phyloP scores from a whole-genome alignment of 1,139 yeast species.

The Blastobotrys niveus region DNA sequence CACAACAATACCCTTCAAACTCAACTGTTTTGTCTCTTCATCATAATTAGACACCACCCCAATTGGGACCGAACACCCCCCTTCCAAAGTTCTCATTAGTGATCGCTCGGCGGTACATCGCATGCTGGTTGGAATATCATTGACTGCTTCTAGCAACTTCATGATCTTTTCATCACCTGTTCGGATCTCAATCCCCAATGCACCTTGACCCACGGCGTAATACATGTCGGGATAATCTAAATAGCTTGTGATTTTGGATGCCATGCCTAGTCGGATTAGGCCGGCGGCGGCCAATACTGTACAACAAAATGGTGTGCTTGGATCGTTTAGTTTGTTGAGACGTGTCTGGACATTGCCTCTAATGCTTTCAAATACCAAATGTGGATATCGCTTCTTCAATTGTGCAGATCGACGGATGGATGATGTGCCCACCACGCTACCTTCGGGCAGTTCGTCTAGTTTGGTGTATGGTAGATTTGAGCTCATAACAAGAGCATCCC shows the following conservation, averaged over 20 bases:
- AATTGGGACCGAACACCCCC: constrained; percentile 97
- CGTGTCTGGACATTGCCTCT: constrained; percentile 88
- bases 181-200: constrained; percentile 85
- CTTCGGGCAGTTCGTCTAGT: constrained; percentile 71
- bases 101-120: constrained; percentile 90
- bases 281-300: constrained; percentile 92
- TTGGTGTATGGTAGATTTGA: constrained; percentile 54
- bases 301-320: constrained; percentile 62
- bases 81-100: constrained; percentile 81
- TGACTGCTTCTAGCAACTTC: constrained; percentile 56
- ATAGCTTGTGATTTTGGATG: constrained; percentile 56
- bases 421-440: constrained; percentile 88
- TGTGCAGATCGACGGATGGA: constrained; percentile 90
- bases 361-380: constrained; percentile 63
- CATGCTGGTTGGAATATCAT: constrained; percentile 60
- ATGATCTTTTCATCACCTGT: constrained; percentile 55
- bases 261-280: constrained; percentile 63
- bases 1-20: constrained; percentile 62
- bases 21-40: constrained; percentile 43
- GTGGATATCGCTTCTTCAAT: constrained; percentile 52
- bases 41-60: constrained; percentile 71
- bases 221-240: constrained; percentile 82
- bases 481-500: constrained; percentile 89
- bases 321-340: constrained; percentile 66
- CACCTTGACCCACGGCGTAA: constrained; percentile 98